These are phyloP conservation scores for Alternaria sp. DNA, from an alignment of 2,329 filamentous ascomycete species.

Conservation along the genomic window DNA sequence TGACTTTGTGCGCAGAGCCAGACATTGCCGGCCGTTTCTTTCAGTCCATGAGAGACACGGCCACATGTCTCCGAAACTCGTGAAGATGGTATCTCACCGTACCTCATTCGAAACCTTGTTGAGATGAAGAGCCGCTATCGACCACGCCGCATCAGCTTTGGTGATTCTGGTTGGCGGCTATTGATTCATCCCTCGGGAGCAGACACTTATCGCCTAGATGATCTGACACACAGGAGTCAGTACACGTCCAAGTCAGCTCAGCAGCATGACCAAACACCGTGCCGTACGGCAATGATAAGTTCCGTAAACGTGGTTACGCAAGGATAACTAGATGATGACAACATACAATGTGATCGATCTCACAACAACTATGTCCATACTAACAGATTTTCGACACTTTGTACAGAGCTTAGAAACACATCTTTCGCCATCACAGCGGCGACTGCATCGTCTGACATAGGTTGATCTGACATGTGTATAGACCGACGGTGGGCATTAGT, in stretches of 20 bases:
- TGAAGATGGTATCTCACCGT: neutral
- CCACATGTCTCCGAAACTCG: neutral
- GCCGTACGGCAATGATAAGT: neutral
- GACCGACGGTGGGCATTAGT: neutral
- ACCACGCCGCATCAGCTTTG: conserved; percentile 4
- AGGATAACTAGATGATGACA: neutral
- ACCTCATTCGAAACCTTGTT: neutral
- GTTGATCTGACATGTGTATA: neutral
- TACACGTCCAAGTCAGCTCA: conserved; percentile 1
- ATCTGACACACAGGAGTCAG: conserved; percentile 5
- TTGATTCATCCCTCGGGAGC: neutral
- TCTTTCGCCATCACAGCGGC: neutral
- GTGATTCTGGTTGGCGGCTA: neutral
- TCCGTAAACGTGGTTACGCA: neutral
- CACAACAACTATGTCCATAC: neutral
- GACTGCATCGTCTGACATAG: neutral
- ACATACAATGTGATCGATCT: neutral
- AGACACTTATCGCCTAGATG: neutral
- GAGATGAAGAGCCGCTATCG: neutral
- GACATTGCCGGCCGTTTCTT: neutral
- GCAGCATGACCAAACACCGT: neutral
- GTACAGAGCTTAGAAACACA: neutral
- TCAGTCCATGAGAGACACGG: neutral
- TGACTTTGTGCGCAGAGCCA: neutral
- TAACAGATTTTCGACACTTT: neutral